Base-by-base conservation (phyloP, 495 filamentous ascomycete genomes). In the Glarea lozoyensis region DNA sequence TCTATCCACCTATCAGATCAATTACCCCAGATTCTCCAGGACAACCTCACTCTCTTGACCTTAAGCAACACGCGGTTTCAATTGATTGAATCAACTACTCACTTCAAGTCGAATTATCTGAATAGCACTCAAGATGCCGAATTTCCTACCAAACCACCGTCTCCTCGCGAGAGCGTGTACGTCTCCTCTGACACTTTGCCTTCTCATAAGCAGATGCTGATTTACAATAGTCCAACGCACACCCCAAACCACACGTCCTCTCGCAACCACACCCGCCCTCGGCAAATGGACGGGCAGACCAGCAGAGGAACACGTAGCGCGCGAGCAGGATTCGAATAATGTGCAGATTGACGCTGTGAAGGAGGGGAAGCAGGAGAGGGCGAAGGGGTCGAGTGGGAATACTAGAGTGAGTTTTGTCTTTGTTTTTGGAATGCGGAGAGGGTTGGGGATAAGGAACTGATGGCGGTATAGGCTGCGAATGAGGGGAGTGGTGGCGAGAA, bases 401-500 rank as follows among this genome's bases (percentile, higher is more conserved):
- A n/a, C n/a, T n/a, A n/a, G n/a, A n/a, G n/a, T n/a, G n/a, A n/a
- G n/a, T n/a, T n/a, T n/a, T n/a, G n/a, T n/a, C n/a, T n/a, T n/a
- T n/a, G n/a, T n/a, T n/a, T n/a, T n/a, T n/a, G n/a, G n/a, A n/a
- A n/a, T n/a, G n/a, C n/a, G n/a, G n/a, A n/a, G n/a, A n/a, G n/a
- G n/a, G n/a, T n/a, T n/a, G n/a, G n/a, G n/a, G n/a, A n/a, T n/a
- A 29, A 24, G 15, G 53, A 49, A 39, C 35, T 42, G 10, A 42
- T 20, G 17, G 16, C 29, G 34, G 44, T 32, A 10, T 23, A 50
- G 23, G 76, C 60, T 11, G 67, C 61, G 2, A 69, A 65, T 11
- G 54, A 77, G 48, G 61, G 63, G 44, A 74, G 78, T 43, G 62
- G 17, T 42, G 42, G 13, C 19, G 23, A 25, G 4, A 43, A 42